A percentile compares a stretch with the other conserved stretches of the same genome.
phyloP scores from a whole-genome alignment of 805 yeast species.

The Pichia ethanolica region DNA sequence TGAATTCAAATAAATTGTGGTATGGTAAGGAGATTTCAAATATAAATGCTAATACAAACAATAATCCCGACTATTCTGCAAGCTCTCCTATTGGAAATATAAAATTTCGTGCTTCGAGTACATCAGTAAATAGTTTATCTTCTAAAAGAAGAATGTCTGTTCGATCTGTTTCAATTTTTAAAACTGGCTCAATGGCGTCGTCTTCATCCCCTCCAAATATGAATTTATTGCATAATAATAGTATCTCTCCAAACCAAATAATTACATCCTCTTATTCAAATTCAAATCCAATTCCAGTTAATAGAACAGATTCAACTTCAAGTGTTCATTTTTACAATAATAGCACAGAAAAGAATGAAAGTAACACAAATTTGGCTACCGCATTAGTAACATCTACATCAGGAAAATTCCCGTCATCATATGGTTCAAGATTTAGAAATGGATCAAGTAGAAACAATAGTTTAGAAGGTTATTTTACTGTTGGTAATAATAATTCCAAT shows the following conservation, averaged over 20 bases:
- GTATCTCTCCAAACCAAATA: constrained; percentile 3
- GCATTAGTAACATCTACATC: constrained; percentile 26
- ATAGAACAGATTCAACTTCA: constrained; percentile 41
- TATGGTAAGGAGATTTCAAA: not conserved
- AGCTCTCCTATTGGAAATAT: constrained; percentile 5
- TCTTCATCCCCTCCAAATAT: constrained; percentile 27
- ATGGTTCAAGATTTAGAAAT: constrained; percentile 46
- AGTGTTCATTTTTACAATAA: constrained; percentile 7
- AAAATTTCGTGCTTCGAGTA: constrained; percentile 16
- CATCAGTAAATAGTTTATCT: constrained; percentile 19
- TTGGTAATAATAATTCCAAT: constrained; percentile 1
- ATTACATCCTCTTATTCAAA: constrained; percentile 13
- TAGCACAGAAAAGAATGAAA: constrained; percentile 1
- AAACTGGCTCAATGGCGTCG: constrained; percentile 48
- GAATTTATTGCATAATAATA: not conserved
- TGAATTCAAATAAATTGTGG: not conserved
- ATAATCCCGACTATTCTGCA: not conserved
- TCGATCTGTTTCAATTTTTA: constrained; percentile 51
- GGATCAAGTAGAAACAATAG: constrained; percentile 23
- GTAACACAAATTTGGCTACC: not conserved
- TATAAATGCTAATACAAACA: not conserved
- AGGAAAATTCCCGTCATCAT: constrained; percentile 64
- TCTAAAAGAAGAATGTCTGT: constrained; percentile 24
- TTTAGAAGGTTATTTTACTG: constrained; percentile 21
- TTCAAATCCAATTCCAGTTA: constrained; percentile 30